Conservation (phyloP, 2,329 filamentous ascomycete genomes). For the Reticulascus tulasneorum region DNA sequence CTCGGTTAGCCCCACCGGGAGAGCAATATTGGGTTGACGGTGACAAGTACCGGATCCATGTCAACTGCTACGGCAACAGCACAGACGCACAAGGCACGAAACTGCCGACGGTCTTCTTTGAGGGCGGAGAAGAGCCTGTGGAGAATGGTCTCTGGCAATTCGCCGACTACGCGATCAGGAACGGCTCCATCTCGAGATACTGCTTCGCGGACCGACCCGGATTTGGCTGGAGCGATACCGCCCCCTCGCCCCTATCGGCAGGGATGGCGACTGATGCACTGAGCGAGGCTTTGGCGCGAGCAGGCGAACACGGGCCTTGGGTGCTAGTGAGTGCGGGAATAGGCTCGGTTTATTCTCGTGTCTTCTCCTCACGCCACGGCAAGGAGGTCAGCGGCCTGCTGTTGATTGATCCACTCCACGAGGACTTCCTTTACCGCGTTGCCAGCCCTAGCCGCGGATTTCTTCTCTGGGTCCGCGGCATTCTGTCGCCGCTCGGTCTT, state of each 20-base stretch:
- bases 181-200: conserved; percentile 81
- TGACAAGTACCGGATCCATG: conserved; percentile 79
- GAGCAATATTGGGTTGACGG: conserved; percentile 76
- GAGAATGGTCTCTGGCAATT: conserved; percentile 78
- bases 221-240: conserved; percentile 82
- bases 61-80: conserved; percentile 77
- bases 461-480: conserved; percentile 77
- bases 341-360: conserved; percentile 82
- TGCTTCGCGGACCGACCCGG: conserved; percentile 96
- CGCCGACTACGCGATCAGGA: conserved; percentile 69
- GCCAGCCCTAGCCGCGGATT: conserved; percentile 71
- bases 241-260: conserved; percentile 87
- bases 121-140: conserved; percentile 75
- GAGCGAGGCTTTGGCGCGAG: conserved; percentile 76
- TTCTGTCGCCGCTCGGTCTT: conserved; percentile 82
- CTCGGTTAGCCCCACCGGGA: conserved; percentile 69
- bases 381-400: conserved; percentile 73
- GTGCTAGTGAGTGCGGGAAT: conserved; percentile 82
- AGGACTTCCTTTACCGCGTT: conserved; percentile 71
- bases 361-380: conserved; percentile 83
- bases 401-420: conserved; percentile 84
- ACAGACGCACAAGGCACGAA: conserved; percentile 50
- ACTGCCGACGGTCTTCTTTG: conserved; percentile 78
- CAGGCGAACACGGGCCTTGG: conserved; percentile 85
- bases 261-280: conserved; percentile 89